Conservation (phyloP, 1,139 yeast species). For the Schwanniomyces etchellsii region DNA sequence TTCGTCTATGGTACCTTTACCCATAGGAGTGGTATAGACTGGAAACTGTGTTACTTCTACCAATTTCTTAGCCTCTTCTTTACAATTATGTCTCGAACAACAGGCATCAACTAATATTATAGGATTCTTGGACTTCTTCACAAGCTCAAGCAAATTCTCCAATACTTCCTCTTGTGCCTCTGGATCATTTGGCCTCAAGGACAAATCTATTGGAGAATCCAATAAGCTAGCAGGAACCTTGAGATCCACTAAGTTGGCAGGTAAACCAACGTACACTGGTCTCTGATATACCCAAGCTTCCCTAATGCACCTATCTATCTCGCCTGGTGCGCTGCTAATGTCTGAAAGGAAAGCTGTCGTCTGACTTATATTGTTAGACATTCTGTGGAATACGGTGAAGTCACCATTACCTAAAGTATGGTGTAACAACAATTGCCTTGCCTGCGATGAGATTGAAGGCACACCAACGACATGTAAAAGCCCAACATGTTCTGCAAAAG, state of each 20-base stretch:
- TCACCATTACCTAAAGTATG: conserved; percentile 45
- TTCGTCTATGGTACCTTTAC: conserved; percentile 78
- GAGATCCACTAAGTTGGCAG: conserved; percentile 73
- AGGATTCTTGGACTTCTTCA: conserved; percentile 59
- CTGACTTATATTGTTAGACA: conserved; percentile 60
- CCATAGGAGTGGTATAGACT: conserved; percentile 86
- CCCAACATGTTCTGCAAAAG: conserved; percentile 40
- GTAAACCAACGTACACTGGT: conserved; percentile 80
- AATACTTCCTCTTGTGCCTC: conserved; percentile 73
- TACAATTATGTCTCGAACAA: conserved; percentile 71
- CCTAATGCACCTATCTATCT: conserved; percentile 70
- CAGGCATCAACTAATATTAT: conserved; percentile 82
- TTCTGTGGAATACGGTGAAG: conserved; percentile 40
- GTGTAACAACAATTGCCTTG: conserved; percentile 34
- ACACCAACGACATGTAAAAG: conserved; percentile 36
- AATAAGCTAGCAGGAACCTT: conserved; percentile 51
- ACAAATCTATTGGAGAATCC: conserved; percentile 59
- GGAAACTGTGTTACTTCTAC: conserved; percentile 75
- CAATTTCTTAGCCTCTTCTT: conserved; percentile 54
- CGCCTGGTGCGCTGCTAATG: conserved; percentile 56
- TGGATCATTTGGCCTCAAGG: conserved; percentile 55
- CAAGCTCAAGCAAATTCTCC: conserved; percentile 46
- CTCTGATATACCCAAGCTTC: conserved; percentile 68
- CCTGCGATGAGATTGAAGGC: conserved; percentile 33
- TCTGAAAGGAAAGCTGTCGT: conserved; percentile 63